Evolutionary conservation across 2,329 filamentous ascomycete species (phyloP), one percentile per base, ranked within the genome.

Genomic region (Dryadomyces sulphureus): DNA sequence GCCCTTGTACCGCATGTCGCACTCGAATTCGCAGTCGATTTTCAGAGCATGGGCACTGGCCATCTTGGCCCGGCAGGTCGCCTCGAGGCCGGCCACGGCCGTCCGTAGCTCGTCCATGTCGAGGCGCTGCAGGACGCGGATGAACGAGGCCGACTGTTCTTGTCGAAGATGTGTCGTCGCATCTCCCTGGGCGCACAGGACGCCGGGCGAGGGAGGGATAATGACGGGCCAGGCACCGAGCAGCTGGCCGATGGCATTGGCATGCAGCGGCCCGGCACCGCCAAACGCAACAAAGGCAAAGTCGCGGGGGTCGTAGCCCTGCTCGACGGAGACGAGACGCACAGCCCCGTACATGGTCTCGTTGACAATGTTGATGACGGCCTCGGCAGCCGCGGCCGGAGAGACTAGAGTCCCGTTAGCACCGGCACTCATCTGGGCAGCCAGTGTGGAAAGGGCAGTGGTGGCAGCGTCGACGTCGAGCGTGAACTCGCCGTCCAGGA

Each of bases 331-430:
- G 0, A 72, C 68, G 4, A 70, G 56, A 38, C 69, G 62, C 24
- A 72, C 55, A 12, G 69, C 69, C 4, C 69, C 68, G 47, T 71
- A 67, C 61, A 72, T 72, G 7, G 65, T 66, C 52, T 72, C 69
- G 45, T 72, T 71, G 32, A 68, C 64, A 3, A 72, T 52, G 40
- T 68, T 62, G 41, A 72, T 63, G 38, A 71, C 70, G 22, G 65
- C 66, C 53, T 70, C 66, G 1, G 69, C 69, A 1, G 67, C 63
- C 27, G 27, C 27, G 4, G 27, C 5, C 4, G 27, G 27, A 4
- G 67, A 56, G 2, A 58, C 57, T 1, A 60, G 54, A 1, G 61
- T 56, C 11, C 16, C 17, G 9, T 19, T 16, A 19, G 70, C 59
- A n/a, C 60, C 62, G 27, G 27, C 27, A 32, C 27, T 32, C 63